Percentiles rank a stretch among this genome's conserved stretches.
phyloP scores from a whole-genome alignment of 2,329 filamentous ascomycete species.

The Hypoxylon sp. region DNA sequence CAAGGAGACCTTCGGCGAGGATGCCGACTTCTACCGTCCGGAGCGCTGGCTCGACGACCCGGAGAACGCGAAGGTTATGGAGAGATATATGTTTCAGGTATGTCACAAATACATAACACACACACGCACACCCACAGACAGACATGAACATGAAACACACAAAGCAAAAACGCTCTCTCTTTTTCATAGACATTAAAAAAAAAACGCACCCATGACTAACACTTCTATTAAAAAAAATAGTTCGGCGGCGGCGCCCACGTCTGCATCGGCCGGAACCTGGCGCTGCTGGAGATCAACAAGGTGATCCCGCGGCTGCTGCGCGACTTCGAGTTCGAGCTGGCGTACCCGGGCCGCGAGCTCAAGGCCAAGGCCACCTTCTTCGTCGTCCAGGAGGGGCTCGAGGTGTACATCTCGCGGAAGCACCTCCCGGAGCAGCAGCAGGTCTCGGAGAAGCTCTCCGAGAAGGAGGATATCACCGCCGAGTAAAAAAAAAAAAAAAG shows the following conservation, averaged over 20 bases:
- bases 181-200: background rate
- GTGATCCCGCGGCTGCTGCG: conserved; percentile 65
- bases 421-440: conserved; percentile 19
- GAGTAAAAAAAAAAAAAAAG: too few species aligned
- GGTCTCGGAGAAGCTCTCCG: background rate
- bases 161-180: background rate
- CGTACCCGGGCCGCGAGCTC: conserved; percentile 62
- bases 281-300: conserved; percentile 70
- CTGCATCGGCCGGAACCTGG: conserved; percentile 67
- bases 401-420: conserved; percentile 61
- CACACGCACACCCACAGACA: background rate
- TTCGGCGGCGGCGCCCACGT: conserved; percentile 67
- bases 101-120: conserved; percentile 25
- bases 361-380: conserved; percentile 69
- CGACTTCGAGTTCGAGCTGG: conserved; percentile 66
- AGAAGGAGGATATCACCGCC: conserved; percentile 7
- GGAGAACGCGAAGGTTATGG: conserved; percentile 60
- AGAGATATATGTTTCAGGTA: conserved; percentile 68
- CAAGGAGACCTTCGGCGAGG: conserved; percentile 60
- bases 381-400: conserved; percentile 67
- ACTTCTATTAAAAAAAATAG: conserved; percentile 43
- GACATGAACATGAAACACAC: too few species aligned
- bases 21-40: conserved; percentile 64
- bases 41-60: conserved; percentile 66
- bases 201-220: background rate